Evolutionary conservation across 2,329 filamentous ascomycete species (phyloP), one percentile per base, ranked within the genome.

Genomic region (Nigrospora oryzae): DNA sequence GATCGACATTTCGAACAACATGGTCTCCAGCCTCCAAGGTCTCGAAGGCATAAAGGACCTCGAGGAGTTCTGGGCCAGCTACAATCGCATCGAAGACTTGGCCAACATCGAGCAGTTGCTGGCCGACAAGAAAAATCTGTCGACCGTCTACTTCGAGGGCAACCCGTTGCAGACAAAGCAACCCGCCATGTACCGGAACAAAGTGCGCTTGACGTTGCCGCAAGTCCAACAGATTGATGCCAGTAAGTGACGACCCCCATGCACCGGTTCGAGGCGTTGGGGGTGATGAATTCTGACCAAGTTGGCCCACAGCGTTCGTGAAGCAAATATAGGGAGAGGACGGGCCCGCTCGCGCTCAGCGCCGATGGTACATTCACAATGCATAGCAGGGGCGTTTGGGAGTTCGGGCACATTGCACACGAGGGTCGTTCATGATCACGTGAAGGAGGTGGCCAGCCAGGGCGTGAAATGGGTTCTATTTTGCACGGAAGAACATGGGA

Each of bases 71-170:
- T 98, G 93, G 93, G 93, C 89, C 14, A 93, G 87, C 55, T 89
- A 90, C 64, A 97, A 95, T 65, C 73, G 85, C 55, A 64, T 98
- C 23, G 69, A 68, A 16, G 87, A 87, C 60, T 95, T 97, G 57
- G 71, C 74, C 37, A 90, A 97, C 58, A 77, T 97, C 3, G 86
- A 96, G 67, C 77, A 75, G 45, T 78, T 86, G 55, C 66, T 98
- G 51, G 75, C 68, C 43, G 85, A 93, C 59, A 96, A 95, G 70
- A 71, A 86, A 59, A 70, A 83, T 34, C 66, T 97, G 54, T 81
- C 83, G 48, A 96, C 93, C 1, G 91, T 98, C 11, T 98, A 98
- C 62, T 94, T 98, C 53, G 93, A 98, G 62, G 90, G 89, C 1
- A 96, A 95, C 57, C 91, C 90, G 23, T 64, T 98, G 55, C 93